Percentiles rank a stretch among this genome's conserved stretches.
Evolutionary conservation across 2,329 filamentous ascomycete species (phyloP).

Genomic region (Fusarium floridanum): DNA sequence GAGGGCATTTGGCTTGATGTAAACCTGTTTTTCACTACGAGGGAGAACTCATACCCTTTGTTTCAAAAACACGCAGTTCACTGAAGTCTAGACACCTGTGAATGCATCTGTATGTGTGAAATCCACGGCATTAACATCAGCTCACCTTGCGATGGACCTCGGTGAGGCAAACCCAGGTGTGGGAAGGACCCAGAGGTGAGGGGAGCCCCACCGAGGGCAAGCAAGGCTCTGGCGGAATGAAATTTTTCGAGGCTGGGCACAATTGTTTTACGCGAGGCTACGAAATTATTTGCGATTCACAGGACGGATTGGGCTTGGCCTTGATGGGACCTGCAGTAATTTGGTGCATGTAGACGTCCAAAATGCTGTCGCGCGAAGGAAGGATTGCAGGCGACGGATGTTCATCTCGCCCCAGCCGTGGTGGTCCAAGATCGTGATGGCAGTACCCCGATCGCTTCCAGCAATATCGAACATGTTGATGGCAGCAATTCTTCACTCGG

Average conservation of each 20-base stretch:
- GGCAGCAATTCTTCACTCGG: not conserved
- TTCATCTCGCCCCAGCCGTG: not conserved
- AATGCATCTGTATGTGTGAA: not conserved
- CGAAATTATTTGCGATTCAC: conserved; percentile 21
- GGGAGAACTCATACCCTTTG: conserved; percentile 49
- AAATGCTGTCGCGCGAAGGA: not conserved
- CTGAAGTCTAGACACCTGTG: conserved; percentile 11
- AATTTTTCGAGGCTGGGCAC: conserved; percentile 35
- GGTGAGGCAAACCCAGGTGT: not conserved
- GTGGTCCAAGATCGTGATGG: not conserved
- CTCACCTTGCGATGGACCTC: not conserved
- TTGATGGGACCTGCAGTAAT: not conserved
- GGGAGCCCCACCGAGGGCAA: conserved; percentile 40
- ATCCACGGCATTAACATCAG: not conserved
- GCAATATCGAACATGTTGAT: not conserved
- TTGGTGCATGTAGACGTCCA: not conserved
- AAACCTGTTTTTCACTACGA: conserved; percentile 48
- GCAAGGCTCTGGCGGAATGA: conserved; percentile 42
- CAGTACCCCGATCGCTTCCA: not conserved
- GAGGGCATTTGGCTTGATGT: conserved; percentile 51
- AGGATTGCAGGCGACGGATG: not conserved
- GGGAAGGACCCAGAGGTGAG: too few species aligned
- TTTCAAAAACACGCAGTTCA: conserved; percentile 44
- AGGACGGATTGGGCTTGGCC: not conserved
- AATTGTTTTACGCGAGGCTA: conserved; percentile 43